These are phyloP conservation scores for Yarrowia phangngaensis DNA, from an alignment of 805 yeast genomes.

Conservation along the genomic window DNA sequence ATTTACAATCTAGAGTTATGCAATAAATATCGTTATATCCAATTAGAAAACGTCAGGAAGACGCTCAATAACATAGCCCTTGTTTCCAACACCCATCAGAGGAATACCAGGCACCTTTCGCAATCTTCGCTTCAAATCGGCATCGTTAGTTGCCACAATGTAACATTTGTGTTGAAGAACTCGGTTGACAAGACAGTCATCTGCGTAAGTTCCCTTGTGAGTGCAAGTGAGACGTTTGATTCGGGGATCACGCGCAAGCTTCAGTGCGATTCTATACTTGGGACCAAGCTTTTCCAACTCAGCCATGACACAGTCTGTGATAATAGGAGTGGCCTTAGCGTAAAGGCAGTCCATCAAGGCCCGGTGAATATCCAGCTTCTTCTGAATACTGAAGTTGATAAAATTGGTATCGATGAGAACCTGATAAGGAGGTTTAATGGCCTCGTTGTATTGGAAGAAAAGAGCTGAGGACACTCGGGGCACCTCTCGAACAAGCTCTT, in stretches of 20 bases:
- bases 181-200: conserved; percentile 91
- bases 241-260: conserved; percentile 90
- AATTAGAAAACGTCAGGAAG: conserved; percentile 71
- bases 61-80: conserved; percentile 86
- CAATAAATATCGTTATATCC: conserved; percentile 6
- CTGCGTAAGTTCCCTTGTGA: conserved; percentile 96
- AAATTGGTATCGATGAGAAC: conserved; percentile 94
- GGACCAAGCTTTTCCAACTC: conserved; percentile 96
- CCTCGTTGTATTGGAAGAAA: conserved; percentile 89
- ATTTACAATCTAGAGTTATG: background rate
- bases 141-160: conserved; percentile 97
- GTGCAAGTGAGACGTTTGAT: conserved; percentile 81
- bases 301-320: conserved; percentile 97
- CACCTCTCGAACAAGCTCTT: conserved; percentile 66
- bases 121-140: conserved; percentile 87
- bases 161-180: conserved; percentile 95
- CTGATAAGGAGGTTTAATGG: conserved; percentile 97
- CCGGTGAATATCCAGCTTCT: conserved; percentile 87
- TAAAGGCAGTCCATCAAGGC: conserved; percentile 95
- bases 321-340: conserved; percentile 92
- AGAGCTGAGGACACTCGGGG: conserved; percentile 96
- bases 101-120: conserved; percentile 98
- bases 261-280: conserved; percentile 85
- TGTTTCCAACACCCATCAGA: conserved; percentile 92
- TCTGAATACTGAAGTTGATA: conserved; percentile 92